Evolutionary conservation across 352 stramenopile genomes (phyloP), one percentile per base, ranked within the genome.

Genomic region (Pythium sukuiense): DNA sequence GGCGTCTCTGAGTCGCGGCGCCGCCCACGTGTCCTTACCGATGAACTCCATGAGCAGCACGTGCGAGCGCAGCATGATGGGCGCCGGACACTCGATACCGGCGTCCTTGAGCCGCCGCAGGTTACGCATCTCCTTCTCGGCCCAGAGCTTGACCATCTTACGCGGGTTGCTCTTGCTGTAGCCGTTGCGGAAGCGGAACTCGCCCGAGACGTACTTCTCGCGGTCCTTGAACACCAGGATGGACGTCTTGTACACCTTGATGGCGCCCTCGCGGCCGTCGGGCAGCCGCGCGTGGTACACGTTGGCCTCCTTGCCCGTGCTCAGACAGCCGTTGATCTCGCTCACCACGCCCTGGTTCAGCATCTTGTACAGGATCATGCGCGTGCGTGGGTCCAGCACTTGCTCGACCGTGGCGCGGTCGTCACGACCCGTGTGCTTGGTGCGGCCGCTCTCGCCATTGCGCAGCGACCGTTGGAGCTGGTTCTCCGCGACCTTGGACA

Each of bases 71-170:
- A 99, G 82, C 55, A 99, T 78, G 62, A 99, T 88, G 5, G 97
- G 96, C 37, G 79, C 66, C 0, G 98, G 97, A 53, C 85, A 98
- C 20, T 81, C 83, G 56, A 99, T 97, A 37, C 90, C 93, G 2
- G 95, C 89, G 20, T 90, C 82, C 37, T 85, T 77, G 27, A 99
- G 88, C 0, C 97, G 85, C 20, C 93, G 90, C 57, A 99, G 92
- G 71, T 99, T 99, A 49, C 97, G 86, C 86, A 99, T 97, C 81
- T 99, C 98, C 77, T 99, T 99, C 79, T 99, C 97, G 6, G 98
- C 97, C 98, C 98, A 99, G 24, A 99, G 83, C 75, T 99, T 99
- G 65, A 99, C 97, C 97, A 99, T 99, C 80, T 99, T 99, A 46
- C 97, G 91, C 12, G 97, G 97, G 80, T 99, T 99, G 60, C 79